Evolutionary conservation across 1,284 basidiomycete genomes (phyloP).

Genomic region (Ganoderma sinense): DNA sequence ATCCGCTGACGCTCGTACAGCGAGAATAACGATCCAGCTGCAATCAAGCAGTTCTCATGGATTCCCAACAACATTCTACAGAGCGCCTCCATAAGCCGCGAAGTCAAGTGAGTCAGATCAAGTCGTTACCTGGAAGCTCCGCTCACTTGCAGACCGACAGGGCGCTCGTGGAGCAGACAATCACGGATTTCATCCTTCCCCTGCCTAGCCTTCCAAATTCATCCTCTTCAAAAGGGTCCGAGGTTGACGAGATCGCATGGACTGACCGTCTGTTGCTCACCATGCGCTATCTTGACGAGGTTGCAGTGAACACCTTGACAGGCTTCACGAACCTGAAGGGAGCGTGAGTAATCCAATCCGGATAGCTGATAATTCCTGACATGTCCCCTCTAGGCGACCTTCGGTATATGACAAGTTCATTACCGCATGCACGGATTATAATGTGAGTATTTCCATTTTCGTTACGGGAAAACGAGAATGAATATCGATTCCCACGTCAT

Average conservation of each 20-base stretch:
- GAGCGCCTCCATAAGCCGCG: conserved; percentile 55
- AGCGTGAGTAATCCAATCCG: conserved; percentile 51
- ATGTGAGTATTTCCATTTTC: conserved; percentile 59
- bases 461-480: no score
- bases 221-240: conserved; percentile 59
- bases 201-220: conserved; percentile 61
- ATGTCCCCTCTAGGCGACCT: conserved; percentile 57
- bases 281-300: conserved; percentile 76
- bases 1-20: conserved; percentile 48
- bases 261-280: conserved; percentile 84
- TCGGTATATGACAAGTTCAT: conserved; percentile 71
- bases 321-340: conserved; percentile 68
- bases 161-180: conserved; percentile 64
- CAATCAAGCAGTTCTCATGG: conserved; percentile 90
- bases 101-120: conserved; percentile 59
- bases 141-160: conserved; percentile 43
- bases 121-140: background rate
- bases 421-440: conserved; percentile 77
- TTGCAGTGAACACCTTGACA: conserved; percentile 64
- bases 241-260: conserved; percentile 84
- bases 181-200: conserved; percentile 84
- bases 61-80: conserved; percentile 84
- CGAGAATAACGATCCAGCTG: conserved; percentile 79
- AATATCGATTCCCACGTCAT: background rate
- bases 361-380: conserved; percentile 1